Evolutionary conservation across 2,329 filamentous ascomycete genomes (phyloP).

Genomic region (Calonectria crousiana): DNA sequence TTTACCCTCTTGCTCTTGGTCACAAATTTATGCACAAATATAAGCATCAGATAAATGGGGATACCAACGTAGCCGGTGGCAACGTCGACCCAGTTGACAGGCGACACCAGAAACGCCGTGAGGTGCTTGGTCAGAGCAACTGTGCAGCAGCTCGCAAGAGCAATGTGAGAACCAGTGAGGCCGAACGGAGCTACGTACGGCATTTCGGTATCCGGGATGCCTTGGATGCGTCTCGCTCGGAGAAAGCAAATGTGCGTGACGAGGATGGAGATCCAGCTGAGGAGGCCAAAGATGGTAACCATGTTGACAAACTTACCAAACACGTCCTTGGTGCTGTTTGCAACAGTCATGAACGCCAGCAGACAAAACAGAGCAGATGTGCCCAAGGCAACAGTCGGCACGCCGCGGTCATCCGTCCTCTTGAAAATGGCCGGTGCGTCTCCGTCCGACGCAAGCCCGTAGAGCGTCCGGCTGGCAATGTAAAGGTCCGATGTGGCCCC

Average conservation of each 20-base stretch:
- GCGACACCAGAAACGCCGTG: slow-evolving; percentile 71
- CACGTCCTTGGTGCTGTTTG: slow-evolving; percentile 65
- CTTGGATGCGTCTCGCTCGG: slow-evolving; percentile 70
- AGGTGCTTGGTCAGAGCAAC: slow-evolving; percentile 88
- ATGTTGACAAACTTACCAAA: slow-evolving; percentile 77
- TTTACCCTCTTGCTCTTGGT: slow-evolving; percentile 67
- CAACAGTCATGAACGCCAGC: slow-evolving; percentile 76
- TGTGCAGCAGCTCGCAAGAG: slow-evolving; percentile 77
- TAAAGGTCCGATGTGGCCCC: slow-evolving; percentile 84
- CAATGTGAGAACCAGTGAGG: slow-evolving; percentile 73
- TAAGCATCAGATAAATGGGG: slow-evolving; percentile 77
- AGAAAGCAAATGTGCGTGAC: slow-evolving; percentile 77
- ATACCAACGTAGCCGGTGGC: slow-evolving; percentile 83
- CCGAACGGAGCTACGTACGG: slow-evolving; percentile 79
- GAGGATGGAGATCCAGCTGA: slow-evolving; percentile 77
- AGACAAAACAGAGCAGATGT: slow-evolving; percentile 72
- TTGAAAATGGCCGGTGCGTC: slow-evolving; percentile 79
- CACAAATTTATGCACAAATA: slow-evolving; percentile 74
- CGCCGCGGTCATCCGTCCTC: slow-evolving; percentile 76
- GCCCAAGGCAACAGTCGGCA: slow-evolving; percentile 75
- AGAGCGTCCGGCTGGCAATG: slow-evolving; percentile 78
- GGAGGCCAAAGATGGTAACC: slow-evolving; percentile 73
- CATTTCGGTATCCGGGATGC: slow-evolving; percentile 65
- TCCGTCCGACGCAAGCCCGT: slow-evolving; percentile 78
- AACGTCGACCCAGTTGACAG: slow-evolving; percentile 73